Base-by-base conservation (phyloP, 345 rosid species). In the Eucalyptus sp. region DNA sequence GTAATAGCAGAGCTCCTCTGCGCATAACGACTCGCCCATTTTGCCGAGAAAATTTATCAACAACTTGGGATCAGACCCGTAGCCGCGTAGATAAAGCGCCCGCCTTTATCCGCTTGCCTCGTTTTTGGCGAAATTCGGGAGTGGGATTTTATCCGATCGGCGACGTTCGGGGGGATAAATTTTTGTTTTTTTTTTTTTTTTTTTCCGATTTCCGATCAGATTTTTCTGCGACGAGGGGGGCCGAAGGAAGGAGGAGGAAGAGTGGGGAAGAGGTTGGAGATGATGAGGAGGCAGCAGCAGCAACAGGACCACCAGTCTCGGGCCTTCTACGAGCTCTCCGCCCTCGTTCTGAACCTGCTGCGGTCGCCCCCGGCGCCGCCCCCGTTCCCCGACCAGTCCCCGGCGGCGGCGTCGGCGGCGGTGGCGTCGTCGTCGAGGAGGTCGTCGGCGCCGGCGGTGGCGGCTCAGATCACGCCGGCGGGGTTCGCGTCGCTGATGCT, bases 401-500 rank as follows among this genome's bases (percentile, higher is more conserved):
- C 94, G 41, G 89, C 49, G 48, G 25, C 62, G 60, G 16, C 68
- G 5, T 41, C 90, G 1, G 46, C 86, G 48, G n/a, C 62, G 60
- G 16, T 52, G 5, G 46, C 90, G 1, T 46, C 86, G 4, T 14
- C 71, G 51, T 76, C 91, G 13, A 56, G 62, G 62, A 56, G 62
- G 71, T 48, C 85, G 62, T 48, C 85, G 50, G 64, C 91, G 37
- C 68, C 88, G 27, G 50, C 91, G 51, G 88, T 92, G 44, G 50
- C 92, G 64, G 37, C 93, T 29, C 22, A 90, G 92, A 94, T 97
- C 12, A 81, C 99, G 27, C 98, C 99, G 68, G 93, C 97, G 37
- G 99, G 98, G 4, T 97, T 98, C 68, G 99, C 97, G 56, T 95
- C 96, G 88, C 86, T 96, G 94, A 91, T 97, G 89, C 92, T 98